Evolutionary conservation across 2,329 filamentous ascomycete genomes (phyloP), one percentile per base, ranked within the genome.

Genomic region (Aspergillus vadensis): DNA sequence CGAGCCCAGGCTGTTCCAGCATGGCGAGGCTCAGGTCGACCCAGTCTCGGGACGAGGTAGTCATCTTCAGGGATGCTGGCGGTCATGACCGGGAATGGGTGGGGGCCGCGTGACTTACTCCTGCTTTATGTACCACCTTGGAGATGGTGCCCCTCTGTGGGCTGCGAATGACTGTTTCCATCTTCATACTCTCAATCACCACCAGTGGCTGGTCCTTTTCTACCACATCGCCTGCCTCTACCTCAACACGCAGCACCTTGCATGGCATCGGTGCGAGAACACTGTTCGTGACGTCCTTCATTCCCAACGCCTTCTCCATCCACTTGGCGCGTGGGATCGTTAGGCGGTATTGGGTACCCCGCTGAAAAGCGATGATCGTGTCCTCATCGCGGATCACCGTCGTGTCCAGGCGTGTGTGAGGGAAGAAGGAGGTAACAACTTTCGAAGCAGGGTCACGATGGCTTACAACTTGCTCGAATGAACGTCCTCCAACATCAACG

Each of bases 231-330:
- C 95, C 95, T 68, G 92, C 92, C 27, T 83, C 79, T 0, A 97
- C 92, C 76, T 97, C 91, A 51, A 97, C 95, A 66, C 91, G 87
- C 63, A 99, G 79, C 25, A 99, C 89, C 80, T 98, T 98, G 79
- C 95, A 98, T 1, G 95, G 95, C 95, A 99, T 99, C 0, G 95
- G 95, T 21, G 95, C 92, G 23, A 91, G 83, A 1, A 98, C 92
- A 56, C 90, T 95, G 61, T 94, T 93, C 6, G 88, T 83, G 0
- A 85, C 84, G 71, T 96, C 91, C 74, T 91, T 93, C 63, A 91
- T 80, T 0, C 94, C 93, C 7, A 97, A 82, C 0, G 92, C 92
- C 77, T 96, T 94, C 69, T 92, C 91, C 60, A 90, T 89, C 92
- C 93, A 99, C 48, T 82, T 81, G 0, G 94, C 92, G 48, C 80